Base-by-base conservation (phyloP, 192 early-diverging fungal species). In the Gaertneriomyces sp. region DNA sequence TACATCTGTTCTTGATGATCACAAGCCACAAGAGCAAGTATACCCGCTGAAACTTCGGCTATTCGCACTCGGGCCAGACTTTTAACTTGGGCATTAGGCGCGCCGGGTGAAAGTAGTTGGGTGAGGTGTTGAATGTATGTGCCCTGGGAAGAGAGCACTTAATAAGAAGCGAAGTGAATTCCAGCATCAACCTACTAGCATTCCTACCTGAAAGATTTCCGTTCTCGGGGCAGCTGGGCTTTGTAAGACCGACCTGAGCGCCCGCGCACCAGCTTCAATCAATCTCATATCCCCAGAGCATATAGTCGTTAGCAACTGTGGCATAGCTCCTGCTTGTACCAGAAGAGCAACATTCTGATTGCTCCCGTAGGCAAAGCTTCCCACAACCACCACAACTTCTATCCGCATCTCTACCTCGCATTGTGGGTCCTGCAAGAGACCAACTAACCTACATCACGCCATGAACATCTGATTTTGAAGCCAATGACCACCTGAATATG, bases 361-460 rank as follows among this genome's bases (percentile, higher is more conserved):
- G 44, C 83, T 82, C 17, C 85, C 88, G 75, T 85, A 83, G 43
- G 87, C 86, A 55, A 88, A 82, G 45, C 85, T 87, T 19, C 88
- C 85, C 19, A 90, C 74, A 16, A 88, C 80, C 44, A 84, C 87
- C 14, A 76, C 77, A n/a, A 84, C 81, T 69, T 88, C 84, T 4
- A 87, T 80, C 46, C 82, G 58, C 11, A 70, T 33, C 2, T 70
- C 61, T 7, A 70, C 61, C 17, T 63, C 53, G 44, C 52, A 42
- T 25, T 7, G 10, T 20, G 79, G 60, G 42, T 52, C 51, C 1
- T 56, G 71, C n/a, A 88, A 69, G 52, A 86, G 80, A 25, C 84
- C 74, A 9, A 86, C 76, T 45, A 89, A 66, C 64, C 87, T 88
- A 74, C 45, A 9, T n/a, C 16, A 60, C 3, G 20, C 44, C 44